Conservation (phyloP, 192 early-diverging fungal species). For the Geosiphon pyriformis region DNA sequence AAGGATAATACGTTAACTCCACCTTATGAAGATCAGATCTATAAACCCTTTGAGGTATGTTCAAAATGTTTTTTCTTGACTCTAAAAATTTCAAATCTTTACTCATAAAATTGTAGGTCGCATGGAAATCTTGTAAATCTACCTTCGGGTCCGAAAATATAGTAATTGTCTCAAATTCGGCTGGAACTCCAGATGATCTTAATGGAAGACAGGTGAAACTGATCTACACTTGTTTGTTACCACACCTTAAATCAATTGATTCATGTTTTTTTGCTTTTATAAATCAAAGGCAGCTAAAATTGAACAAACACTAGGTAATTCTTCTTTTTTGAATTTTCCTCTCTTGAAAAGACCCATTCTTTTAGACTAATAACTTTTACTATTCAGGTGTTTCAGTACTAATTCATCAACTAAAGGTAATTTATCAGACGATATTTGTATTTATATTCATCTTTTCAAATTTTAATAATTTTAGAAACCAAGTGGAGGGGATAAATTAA, state of each 20-base stretch:
- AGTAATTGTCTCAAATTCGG: constrained; percentile 87
- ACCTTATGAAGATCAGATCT: constrained; percentile 66
- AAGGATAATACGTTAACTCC: constrained; percentile 95
- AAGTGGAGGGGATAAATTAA: constrained; percentile 56
- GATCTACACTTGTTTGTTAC: constrained; percentile 19
- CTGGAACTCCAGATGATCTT: constrained; percentile 74
- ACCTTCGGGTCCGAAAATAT: constrained; percentile 59
- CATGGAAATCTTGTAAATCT: constrained; percentile 61
- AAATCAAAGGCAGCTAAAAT: constrained; percentile 21
- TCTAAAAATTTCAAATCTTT: not conserved
- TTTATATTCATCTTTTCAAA: constrained; percentile 31
- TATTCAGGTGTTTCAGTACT: too few species aligned
- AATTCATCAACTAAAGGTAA: too few species aligned
- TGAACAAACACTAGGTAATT: constrained; percentile 11
- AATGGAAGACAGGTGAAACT: constrained; percentile 36
- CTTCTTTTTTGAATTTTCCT: too few species aligned
- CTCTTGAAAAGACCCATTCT: too few species aligned
- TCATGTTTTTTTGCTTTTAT: constrained; percentile 57
- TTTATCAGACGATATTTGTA: too few species aligned
- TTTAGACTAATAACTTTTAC: too few species aligned
- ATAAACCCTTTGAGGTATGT: constrained; percentile 68
- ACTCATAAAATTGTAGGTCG: constrained; percentile 32
- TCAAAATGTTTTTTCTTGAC: not conserved
- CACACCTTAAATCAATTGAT: constrained; percentile 5
- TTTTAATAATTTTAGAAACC: constrained; percentile 61